A percentile compares a stretch with the other conserved stretches of the same genome.
phyloP scores from a whole-genome alignment of 208 protist genomes.

The Leishmania tropica region DNA sequence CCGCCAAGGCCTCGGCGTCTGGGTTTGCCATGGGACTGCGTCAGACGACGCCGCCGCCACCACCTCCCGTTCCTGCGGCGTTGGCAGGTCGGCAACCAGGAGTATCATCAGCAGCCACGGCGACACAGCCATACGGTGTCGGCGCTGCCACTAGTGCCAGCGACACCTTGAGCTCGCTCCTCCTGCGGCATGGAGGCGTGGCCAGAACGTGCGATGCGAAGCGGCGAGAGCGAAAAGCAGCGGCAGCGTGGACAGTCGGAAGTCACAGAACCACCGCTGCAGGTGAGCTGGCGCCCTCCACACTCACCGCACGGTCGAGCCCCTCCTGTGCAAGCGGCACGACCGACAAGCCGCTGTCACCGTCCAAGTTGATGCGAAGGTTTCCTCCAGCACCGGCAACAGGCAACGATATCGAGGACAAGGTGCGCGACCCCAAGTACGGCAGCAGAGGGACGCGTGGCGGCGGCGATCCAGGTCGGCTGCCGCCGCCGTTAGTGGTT shows the following conservation, averaged over 20 bases:
- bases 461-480: neutral
- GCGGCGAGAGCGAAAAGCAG: neutral
- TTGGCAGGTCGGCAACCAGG: neutral
- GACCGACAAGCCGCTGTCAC: neutral
- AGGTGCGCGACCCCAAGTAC: neutral
- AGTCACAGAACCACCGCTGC: neutral
- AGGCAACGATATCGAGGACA: neutral
- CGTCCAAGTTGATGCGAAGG: neutral
- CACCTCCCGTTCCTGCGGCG: neutral
- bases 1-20: slow-evolving; percentile 5
- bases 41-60: neutral
- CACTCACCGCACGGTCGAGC: neutral
- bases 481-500: neutral
- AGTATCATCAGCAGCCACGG: neutral
- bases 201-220: neutral
- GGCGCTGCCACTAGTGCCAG: neutral
- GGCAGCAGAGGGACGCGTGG: neutral
- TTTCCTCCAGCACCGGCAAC: neutral
- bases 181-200: neutral
- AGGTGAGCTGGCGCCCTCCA: neutral
- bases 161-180: neutral
- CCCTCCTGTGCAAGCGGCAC: neutral
- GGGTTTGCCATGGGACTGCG: slow-evolving; percentile 1
- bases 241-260: neutral
- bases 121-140: neutral